phyloP scores from a whole-genome alignment of 2,329 filamentous ascomycete species.

The Penicillium sp. region DNA sequence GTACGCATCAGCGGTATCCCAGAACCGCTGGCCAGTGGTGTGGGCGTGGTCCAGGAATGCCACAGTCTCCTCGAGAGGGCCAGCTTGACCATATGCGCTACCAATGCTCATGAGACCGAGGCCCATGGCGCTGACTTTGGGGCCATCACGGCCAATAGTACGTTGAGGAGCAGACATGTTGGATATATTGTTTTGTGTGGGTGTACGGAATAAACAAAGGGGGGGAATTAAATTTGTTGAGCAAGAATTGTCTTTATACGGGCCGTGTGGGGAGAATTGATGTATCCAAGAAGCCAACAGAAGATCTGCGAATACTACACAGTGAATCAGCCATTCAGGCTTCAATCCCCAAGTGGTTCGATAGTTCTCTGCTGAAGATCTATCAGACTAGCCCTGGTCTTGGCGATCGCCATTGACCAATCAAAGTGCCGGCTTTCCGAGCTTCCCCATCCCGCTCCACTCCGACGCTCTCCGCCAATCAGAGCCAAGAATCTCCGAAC shows the following conservation, averaged over 20 bases:
- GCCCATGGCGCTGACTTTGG: constrained; percentile 24
- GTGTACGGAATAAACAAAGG: neutral
- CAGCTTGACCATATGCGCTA: constrained; percentile 21
- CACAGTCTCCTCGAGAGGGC: constrained; percentile 15
- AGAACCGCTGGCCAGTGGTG: constrained; percentile 32
- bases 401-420: neutral
- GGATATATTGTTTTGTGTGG: neutral
- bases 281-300: neutral
- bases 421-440: neutral
- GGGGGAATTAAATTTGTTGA: neutral
- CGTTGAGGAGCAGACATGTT: constrained; percentile 14
- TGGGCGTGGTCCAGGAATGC: constrained; percentile 34
- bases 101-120: constrained; percentile 28
- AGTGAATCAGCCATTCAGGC: neutral
- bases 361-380: neutral
- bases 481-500: neutral
- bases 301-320: neutral
- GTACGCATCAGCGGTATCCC: constrained; percentile 39
- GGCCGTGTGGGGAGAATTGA: neutral
- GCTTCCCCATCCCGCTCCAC: neutral
- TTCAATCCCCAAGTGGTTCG: neutral
- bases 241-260: neutral
- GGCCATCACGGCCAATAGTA: constrained; percentile 21
- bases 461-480: neutral
- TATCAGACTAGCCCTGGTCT: neutral